Evolutionary conservation across 768 basidiomycete genomes (phyloP), one percentile per base, ranked within the genome.

Genomic region (Macrolepiota dolichaula): DNA sequence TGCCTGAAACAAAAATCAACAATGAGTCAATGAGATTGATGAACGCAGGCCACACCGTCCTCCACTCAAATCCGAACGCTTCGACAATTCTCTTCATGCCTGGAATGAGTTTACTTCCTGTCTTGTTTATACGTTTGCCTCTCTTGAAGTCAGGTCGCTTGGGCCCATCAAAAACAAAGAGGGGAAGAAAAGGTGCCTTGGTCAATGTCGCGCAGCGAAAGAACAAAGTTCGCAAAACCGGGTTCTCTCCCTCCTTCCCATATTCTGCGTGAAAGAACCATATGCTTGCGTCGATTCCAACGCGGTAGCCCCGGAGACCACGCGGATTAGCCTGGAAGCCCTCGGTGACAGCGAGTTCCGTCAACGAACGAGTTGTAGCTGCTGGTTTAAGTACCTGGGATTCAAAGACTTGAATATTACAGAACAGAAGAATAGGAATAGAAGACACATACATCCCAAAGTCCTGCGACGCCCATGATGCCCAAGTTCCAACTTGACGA

Each of bases 151-250:
- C 82, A 2, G 94, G 94, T 63, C 95, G 83, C 62, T 87, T 83
- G 0, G 91, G 91, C 0, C 94, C 94, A 72, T 97, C 94, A 69
- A 96, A 97, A 3, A 96, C 91, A 71, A 96, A 96, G 12, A 97
- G 81, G 0, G 93, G 93, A 11, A 94, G 80, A 64, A 96, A 86
- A 0, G 94, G 93, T 4, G 86, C 81, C 58, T 81, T 83, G 72
- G 92, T 84, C 2, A 97, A 81, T 24, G 84, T 85, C 40, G 88
- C 85, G 71, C 92, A 93, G 49, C 91, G 89, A 72, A 94, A 96
- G 77, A 95, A 92, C 72, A 73, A 77, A 0, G 91, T 94, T 27
- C 93, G 79, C 9, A 95, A 78, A 57, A 92, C 90, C 7, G 94
- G 94, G 61, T 95, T 95, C 71, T 94, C 91, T 12, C 93, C 94